Conservation (phyloP, 768 basidiomycete genomes). For the Phlebiopsis flavidoalba region DNA sequence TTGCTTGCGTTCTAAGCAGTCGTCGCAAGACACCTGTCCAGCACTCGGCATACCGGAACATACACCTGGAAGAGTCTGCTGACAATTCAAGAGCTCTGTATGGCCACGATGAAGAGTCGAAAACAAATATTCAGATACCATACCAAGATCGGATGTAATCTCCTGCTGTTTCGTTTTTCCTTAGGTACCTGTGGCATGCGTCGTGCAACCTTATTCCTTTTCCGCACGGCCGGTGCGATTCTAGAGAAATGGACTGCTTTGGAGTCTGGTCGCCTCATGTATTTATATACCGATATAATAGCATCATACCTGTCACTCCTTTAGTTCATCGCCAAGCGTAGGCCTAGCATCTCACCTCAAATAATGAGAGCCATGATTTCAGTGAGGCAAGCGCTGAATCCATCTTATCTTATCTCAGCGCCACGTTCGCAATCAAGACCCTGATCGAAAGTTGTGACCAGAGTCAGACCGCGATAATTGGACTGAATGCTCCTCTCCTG, state of each 20-base stretch:
- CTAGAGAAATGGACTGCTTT: background rate
- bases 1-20: constrained; percentile 1
- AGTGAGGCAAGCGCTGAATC: background rate
- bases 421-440: constrained; percentile 6
- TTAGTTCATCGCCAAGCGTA: no score
- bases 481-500: background rate
- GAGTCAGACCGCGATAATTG: background rate
- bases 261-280: background rate
- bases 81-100: constrained; percentile 5
- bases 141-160: constrained; percentile 4
- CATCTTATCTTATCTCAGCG: constrained; percentile 2
- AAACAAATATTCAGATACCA: constrained; percentile 8
- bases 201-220: background rate
- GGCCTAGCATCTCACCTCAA: no score
- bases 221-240: background rate
- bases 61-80: constrained; percentile 3
- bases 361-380: no score
- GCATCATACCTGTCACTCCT: no score
- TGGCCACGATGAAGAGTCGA: constrained; percentile 9
- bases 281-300: background rate
- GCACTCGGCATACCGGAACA: constrained; percentile 9
- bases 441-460: constrained; percentile 1
- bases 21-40: background rate
- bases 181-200: background rate
- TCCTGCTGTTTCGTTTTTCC: background rate